Evolutionary conservation across 768 basidiomycete species (phyloP).

Genomic region (Suillus bovinus): DNA sequence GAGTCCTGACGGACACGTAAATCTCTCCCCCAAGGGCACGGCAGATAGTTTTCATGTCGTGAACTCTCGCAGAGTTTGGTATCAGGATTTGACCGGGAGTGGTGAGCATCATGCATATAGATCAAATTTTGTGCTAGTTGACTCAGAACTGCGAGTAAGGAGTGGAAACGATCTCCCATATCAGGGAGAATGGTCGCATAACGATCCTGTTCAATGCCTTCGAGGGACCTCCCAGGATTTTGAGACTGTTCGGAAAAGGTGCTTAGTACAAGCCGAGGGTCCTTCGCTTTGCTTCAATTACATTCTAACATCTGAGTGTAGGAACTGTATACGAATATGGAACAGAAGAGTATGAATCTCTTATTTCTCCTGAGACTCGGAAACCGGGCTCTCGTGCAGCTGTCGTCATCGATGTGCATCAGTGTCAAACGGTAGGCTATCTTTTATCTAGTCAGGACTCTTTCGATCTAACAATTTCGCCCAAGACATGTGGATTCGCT

Average conservation of each 20-base stretch:
- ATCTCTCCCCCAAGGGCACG: conserved; percentile 68
- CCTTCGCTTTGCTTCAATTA: background rate
- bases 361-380: conserved; percentile 49
- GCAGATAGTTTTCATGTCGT: conserved; percentile 62
- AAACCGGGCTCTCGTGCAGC: conserved; percentile 60
- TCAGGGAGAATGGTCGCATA: conserved; percentile 63
- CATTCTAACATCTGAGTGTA: conserved; percentile 22
- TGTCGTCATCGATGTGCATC: conserved; percentile 60
- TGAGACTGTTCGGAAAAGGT: conserved; percentile 61
- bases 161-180: conserved; percentile 60
- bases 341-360: conserved; percentile 55
- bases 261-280: conserved; percentile 13
- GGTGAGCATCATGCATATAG: conserved; percentile 42
- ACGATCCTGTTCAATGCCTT: conserved; percentile 65
- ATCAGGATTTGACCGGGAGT: conserved; percentile 70
- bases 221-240: conserved; percentile 59
- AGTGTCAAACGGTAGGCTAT: conserved; percentile 46
- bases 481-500: conserved; percentile 64
- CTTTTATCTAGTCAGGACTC: background rate
- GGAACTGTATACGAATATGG: conserved; percentile 66
- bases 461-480: background rate
- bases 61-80: conserved; percentile 61
- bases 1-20: conserved; percentile 55
- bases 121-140: background rate
- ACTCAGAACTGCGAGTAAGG: conserved; percentile 32